Evolutionary conservation across 371 early-diverging fungal genomes (phyloP), one percentile per base, ranked within the genome.

Genomic region (Apophysomyces sp.): DNA sequence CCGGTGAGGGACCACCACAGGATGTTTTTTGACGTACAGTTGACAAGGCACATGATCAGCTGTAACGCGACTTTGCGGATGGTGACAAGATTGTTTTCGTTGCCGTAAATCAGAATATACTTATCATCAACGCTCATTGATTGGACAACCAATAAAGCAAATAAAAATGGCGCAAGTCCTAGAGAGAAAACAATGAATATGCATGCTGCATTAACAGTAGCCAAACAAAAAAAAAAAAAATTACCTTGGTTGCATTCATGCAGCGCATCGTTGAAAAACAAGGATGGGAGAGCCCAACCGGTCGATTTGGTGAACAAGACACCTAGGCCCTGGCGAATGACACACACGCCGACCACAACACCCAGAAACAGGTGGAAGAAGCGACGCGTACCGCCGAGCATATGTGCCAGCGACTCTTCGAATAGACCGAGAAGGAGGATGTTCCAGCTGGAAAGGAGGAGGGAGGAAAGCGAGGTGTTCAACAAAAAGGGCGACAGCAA

Each of bases 1-100:
- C 80, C 80, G 9, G 77, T 55, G 24, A 78, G 63, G n/a, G 77
- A 73, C 83, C 80, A 82, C 83, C 83, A 82, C 13, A 80, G 57
- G 52, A 78, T 74, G 16, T 75, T 77, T 60, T 77, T 76, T 3
- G 70, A 62, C 9, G 73, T 28, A 27, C 60, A 75, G 55, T 82
- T 82, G 36, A 80, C 27, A 15, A 80, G 69, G 36, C 78, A 80
- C 63, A 80, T 73, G 32, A 68, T 26, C 31, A 72, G 24, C 60
- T 78, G 80, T 8, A 76, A 40, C 9, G 63, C 58, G 3, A 75
- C 69, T 60, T 74, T 69, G 16, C 69, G 68, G 7, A 77, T 34
- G 13, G 58, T 74, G 65, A 76, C 67, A 36, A 44, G 9, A 44
- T 72, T 56, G 28, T 39, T 64, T 32, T 60, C 63, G 41, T 49